Conservation (phyloP, 768 basidiomycete species). For the Pluteus cervinus region DNA sequence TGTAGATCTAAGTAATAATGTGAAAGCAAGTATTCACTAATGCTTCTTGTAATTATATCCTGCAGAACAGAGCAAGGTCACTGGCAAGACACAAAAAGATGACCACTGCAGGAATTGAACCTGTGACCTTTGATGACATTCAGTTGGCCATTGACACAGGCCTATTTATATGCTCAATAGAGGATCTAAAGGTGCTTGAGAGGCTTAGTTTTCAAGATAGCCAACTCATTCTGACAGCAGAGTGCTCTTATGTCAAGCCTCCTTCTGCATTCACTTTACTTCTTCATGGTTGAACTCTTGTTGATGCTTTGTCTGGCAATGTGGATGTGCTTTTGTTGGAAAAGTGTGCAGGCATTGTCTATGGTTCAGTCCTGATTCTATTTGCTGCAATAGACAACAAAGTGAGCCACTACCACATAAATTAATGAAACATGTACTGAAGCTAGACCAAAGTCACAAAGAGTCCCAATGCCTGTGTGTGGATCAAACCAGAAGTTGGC, state of each 20-base stretch:
- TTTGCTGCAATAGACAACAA: conserved; percentile 34
- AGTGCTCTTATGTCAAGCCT: conserved; percentile 48
- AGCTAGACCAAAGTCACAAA: conserved; percentile 95
- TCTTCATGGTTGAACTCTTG: conserved; percentile 41
- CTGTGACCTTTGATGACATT: no score
- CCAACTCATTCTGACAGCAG: conserved; percentile 67
- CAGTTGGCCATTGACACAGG: conserved; percentile 89
- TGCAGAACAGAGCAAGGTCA: no score
- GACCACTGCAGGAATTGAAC: no score
- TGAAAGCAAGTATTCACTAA: no score
- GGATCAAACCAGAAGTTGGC: conserved; percentile 96
- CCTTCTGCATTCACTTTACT: conserved; percentile 53
- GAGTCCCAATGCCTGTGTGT: conserved; percentile 70
- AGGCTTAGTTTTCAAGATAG: conserved; percentile 59
- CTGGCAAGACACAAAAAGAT: no score
- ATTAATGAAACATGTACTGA: conserved; percentile 52
- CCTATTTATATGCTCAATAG: conserved; percentile 27
- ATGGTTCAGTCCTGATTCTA: conserved; percentile 40
- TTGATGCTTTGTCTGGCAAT: conserved; percentile 49
- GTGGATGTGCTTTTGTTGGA: conserved; percentile 54
- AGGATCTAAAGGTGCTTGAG: not conserved
- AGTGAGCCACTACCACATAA: not conserved
- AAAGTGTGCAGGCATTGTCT: conserved; percentile 77
- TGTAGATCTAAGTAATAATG: no score
- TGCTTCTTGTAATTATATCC: no score